phyloP scores from a whole-genome alignment of 768 basidiomycete species.

The Crucibulum laeve region DNA sequence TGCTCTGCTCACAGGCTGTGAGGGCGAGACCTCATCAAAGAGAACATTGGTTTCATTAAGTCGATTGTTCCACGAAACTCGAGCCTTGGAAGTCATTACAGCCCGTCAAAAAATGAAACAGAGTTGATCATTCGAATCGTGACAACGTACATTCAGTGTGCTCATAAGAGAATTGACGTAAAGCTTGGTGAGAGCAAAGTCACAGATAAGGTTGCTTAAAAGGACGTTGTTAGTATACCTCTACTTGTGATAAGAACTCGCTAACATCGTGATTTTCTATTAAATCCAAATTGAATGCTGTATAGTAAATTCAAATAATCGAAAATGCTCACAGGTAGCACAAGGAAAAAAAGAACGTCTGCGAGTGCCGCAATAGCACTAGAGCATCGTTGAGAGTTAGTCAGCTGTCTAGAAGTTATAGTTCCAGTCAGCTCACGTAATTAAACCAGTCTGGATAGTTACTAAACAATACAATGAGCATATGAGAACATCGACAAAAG shows the following conservation, averaged over 20 bases:
- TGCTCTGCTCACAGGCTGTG: background rate
- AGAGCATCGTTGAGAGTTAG: background rate
- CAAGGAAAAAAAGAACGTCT: constrained; percentile 10
- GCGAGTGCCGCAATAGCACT: constrained; percentile 12
- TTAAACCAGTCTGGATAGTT: constrained; percentile 14
- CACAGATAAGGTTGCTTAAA: constrained; percentile 14
- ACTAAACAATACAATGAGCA: constrained; percentile 4
- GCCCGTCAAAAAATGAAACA: background rate
- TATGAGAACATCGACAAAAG: background rate
- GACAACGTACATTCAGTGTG: constrained; percentile 12
- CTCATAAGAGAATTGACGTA: constrained; percentile 14
- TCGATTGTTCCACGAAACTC: constrained; percentile 1
- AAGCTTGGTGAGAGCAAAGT: constrained; percentile 13
- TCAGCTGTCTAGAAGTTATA: background rate
- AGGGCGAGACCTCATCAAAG: background rate
- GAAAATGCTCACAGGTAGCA: constrained; percentile 9
- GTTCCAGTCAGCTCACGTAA: constrained; percentile 9
- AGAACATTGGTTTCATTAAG: background rate
- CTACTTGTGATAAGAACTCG: background rate
- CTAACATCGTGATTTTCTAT: constrained; percentile 10
- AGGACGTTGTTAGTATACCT: background rate
- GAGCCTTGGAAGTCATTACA: background rate
- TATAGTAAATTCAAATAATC: background rate
- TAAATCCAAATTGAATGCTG: background rate
- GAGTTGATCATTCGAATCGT: too few relatives aligned